Evolutionary conservation across 257 asterid genomes (phyloP).

Genomic region (Fraxinus quadrangulata): DNA sequence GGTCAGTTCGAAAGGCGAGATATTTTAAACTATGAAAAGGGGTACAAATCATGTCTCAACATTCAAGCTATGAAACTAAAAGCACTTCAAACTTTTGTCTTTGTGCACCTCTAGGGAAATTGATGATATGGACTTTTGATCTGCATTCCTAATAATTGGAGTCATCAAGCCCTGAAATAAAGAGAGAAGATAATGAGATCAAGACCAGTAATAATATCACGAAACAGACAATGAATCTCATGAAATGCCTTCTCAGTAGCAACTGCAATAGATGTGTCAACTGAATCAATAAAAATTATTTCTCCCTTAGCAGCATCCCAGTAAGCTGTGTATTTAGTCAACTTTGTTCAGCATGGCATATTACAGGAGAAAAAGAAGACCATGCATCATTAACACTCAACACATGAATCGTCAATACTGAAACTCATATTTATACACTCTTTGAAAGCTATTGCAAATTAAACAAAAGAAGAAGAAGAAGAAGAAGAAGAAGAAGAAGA

Average conservation of each 20-base stretch:
- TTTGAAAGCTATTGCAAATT: constrained; percentile 6
- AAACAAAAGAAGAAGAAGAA: too few relatives aligned
- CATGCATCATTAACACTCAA: constrained; percentile 5
- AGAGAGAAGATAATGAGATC: constrained; percentile 30
- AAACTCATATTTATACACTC: constrained; percentile 7
- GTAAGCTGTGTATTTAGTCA: constrained; percentile 57
- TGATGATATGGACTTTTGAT: constrained; percentile 91
- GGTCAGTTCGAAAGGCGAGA: constrained; percentile 10
- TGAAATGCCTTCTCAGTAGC: constrained; percentile 92
- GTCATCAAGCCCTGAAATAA: constrained; percentile 99
- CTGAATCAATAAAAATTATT: constrained; percentile 66
- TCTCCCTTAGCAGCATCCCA: constrained; percentile 85
- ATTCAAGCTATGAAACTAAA: constrained; percentile 3
- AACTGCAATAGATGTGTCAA: constrained; percentile 96
- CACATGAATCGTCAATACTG: constrained; percentile 8
- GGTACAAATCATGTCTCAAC: constrained; percentile 4
- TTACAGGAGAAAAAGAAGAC: constrained; percentile 14
- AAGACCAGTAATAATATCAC: constrained; percentile 17
- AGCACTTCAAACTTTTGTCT: constrained; percentile 20
- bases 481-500: too few relatives aligned
- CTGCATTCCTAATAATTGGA: constrained; percentile 91
- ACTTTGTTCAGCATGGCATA: constrained; percentile 28
- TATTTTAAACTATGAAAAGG: not conserved
- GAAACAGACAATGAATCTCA: constrained; percentile 20
- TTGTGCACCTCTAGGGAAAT: constrained; percentile 82